phyloP scores from a whole-genome alignment of 2,329 filamentous ascomycete species.

The Polytolypa hystricis region DNA sequence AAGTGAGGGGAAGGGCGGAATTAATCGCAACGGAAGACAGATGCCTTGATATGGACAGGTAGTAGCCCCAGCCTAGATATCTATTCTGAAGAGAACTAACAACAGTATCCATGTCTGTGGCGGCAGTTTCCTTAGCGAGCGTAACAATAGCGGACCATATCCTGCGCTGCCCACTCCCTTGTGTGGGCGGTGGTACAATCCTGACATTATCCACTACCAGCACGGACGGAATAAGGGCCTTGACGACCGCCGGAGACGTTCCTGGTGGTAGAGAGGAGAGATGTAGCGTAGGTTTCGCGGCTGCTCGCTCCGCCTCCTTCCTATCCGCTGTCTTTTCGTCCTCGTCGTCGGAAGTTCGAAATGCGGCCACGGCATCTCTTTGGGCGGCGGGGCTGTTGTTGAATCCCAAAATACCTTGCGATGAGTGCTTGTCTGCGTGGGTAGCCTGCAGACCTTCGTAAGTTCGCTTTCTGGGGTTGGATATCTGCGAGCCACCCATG shows the following conservation, averaged over 20 bases:
- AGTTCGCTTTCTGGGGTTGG: conserved; percentile 33
- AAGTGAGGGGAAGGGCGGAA: conserved; percentile 39
- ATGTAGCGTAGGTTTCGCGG: conserved; percentile 45
- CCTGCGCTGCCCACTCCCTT: conserved; percentile 47
- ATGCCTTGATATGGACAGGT: conserved; percentile 69
- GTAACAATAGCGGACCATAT: conserved; percentile 70
- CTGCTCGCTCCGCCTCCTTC: conserved; percentile 36
- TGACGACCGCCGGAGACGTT: conserved; percentile 40
- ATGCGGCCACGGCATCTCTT: conserved; percentile 28
- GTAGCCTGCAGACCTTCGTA: conserved; percentile 29
- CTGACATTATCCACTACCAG: conserved; percentile 63
- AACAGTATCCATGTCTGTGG: conserved; percentile 69
- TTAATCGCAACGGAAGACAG: conserved; percentile 64
- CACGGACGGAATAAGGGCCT: conserved; percentile 39
- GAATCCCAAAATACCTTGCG: conserved; percentile 30
- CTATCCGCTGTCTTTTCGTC: conserved; percentile 29
- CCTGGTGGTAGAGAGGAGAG: conserved; percentile 43
- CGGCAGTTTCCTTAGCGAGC: conserved; percentile 66
- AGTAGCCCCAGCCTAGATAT: conserved; percentile 76
- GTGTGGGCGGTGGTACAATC: conserved; percentile 48
- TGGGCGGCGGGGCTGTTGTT: conserved; percentile 22
- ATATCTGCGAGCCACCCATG: conserved; percentile 33
- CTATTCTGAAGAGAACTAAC: conserved; percentile 70
- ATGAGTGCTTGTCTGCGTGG: conserved; percentile 24
- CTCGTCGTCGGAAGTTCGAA: conserved; percentile 32